Evolutionary conservation across 129 eudicot genomes (phyloP).

Genomic region (Gnaphalium uliginosum): DNA sequence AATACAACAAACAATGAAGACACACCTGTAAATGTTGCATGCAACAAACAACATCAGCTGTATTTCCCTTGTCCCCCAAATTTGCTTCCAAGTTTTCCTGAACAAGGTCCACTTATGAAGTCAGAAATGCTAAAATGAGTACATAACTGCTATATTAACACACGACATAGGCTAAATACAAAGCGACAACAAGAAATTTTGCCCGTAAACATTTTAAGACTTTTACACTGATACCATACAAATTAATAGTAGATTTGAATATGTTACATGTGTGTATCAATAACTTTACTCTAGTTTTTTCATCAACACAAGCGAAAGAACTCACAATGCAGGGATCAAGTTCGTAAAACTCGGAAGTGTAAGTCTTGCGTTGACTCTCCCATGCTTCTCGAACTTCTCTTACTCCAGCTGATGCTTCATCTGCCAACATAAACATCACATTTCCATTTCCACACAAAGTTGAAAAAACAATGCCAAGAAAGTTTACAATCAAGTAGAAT

Average conservation of each 20-base stretch:
- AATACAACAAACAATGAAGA: conserved; percentile 4
- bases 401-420: conserved; percentile 72
- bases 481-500: no score
- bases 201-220: neutral
- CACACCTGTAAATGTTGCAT: conserved; percentile 90
- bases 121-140: conserved; percentile 14
- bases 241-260: neutral
- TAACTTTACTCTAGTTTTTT: no score
- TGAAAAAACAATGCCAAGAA: no score
- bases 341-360: conserved; percentile 77
- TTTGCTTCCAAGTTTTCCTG: conserved; percentile 69
- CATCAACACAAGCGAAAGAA: neutral
- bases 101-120: conserved; percentile 13
- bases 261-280: no score
- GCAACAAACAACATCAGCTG: conserved; percentile 88
- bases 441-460: no score
- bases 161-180: neutral
- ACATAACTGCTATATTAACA: neutral
- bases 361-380: conserved; percentile 85
- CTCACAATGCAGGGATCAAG: conserved; percentile 86
- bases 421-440: conserved; percentile 40
- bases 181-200: conserved; percentile 1
- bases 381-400: conserved; percentile 75
- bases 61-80: conserved; percentile 58
- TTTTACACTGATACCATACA: neutral